These are phyloP conservation scores for Melastoma candidum DNA, from an alignment of 441 rosid genomes.

Conservation along the genomic window DNA sequence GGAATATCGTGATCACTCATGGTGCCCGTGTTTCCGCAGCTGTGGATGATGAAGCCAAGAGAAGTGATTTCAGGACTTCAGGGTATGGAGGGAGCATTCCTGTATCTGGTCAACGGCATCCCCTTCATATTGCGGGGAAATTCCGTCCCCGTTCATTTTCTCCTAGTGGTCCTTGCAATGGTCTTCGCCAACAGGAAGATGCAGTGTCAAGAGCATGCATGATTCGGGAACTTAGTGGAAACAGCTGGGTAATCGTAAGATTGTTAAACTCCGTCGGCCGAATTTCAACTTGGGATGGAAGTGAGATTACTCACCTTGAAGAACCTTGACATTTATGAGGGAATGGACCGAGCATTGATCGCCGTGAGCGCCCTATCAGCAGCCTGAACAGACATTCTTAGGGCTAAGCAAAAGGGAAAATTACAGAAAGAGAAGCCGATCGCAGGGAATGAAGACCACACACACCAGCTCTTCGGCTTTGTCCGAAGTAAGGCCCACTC, in stretches of 20 bases:
- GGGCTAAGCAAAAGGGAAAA: constrained; percentile 11
- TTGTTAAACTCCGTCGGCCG: not conserved
- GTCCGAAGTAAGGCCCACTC: constrained; percentile 84
- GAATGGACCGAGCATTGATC: constrained; percentile 53
- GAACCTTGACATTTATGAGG: constrained; percentile 63
- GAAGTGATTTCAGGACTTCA: too few relatives aligned
- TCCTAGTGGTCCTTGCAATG: constrained; percentile 48
- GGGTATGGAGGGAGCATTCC: constrained; percentile 27
- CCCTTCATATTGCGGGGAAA: constrained; percentile 56
- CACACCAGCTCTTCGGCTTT: constrained; percentile 92
- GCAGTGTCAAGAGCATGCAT: constrained; percentile 5
- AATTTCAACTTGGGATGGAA: constrained; percentile 2
- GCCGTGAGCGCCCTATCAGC: constrained; percentile 86
- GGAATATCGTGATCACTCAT: too few relatives aligned
- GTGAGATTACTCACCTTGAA: constrained; percentile 53
- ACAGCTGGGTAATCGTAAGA: not conserved
- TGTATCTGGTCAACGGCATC: constrained; percentile 73
- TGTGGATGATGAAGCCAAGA: too few relatives aligned
- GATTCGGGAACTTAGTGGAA: not conserved
- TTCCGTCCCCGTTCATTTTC: constrained; percentile 72
- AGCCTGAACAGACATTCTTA: constrained; percentile 41
- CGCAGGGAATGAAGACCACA: constrained; percentile 1
- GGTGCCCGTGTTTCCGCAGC: too few relatives aligned
- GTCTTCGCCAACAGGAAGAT: constrained; percentile 26
- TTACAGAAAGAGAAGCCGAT: not conserved